phyloP scores from a whole-genome alignment of 202 grass and related monocot species.

The Elaeis oleifera region DNA sequence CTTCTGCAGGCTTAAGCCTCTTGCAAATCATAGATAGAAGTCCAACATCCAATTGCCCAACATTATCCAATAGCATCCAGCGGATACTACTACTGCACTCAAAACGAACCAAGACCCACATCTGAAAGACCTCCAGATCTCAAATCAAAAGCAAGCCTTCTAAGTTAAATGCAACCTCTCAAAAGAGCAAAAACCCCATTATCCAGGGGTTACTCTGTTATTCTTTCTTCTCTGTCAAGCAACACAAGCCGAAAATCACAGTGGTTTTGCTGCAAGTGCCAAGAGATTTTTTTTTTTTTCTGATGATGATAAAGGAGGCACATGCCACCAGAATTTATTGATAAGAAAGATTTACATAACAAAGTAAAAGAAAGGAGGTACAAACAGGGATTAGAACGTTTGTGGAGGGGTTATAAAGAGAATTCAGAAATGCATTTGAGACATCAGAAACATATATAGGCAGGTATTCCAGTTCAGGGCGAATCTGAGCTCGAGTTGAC shows the following conservation, averaged over 20 bases:
- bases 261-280: conserved; percentile 68
- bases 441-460: conserved; percentile 83
- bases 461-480: conserved; percentile 56
- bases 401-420: conserved; percentile 15
- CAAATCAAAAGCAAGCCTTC: conserved; percentile 71
- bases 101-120: conserved; percentile 50
- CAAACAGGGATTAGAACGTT: no score
- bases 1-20: conserved; percentile 55
- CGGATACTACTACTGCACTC: conserved; percentile 56
- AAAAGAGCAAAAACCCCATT: conserved; percentile 63
- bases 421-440: conserved; percentile 62
- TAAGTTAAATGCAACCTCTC: conserved; percentile 56
- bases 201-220: conserved; percentile 73
- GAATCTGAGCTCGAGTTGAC: conserved; percentile 47
- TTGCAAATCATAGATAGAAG: conserved; percentile 47
- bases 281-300: conserved; percentile 39
- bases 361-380: no score
- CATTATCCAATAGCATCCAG: conserved; percentile 74
- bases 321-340: no score
- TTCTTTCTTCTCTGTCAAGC: conserved; percentile 50
- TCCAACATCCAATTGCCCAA: conserved; percentile 63
- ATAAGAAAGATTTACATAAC: no score
- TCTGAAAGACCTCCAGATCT: conserved; percentile 72
- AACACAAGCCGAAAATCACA: conserved; percentile 79
- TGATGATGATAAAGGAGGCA: no score